Evolutionary conservation across 495 filamentous ascomycete genomes (phyloP).

Genomic region (Tuber brumale): DNA sequence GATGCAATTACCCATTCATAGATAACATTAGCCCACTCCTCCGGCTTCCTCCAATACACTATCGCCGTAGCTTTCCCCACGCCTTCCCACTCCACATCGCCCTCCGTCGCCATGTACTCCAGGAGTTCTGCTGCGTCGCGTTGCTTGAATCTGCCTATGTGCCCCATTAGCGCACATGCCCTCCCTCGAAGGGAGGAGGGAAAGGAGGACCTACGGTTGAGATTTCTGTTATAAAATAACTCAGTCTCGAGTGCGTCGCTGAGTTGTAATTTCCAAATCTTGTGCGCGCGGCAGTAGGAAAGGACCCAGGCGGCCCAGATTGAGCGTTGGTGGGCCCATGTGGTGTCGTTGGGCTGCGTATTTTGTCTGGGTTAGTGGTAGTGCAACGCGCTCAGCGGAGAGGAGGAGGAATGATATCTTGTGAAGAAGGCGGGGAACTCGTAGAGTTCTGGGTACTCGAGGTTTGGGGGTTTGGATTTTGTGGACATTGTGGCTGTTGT

Average conservation of each 20-base stretch:
- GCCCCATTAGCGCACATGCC: background rate
- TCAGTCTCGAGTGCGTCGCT: constrained; percentile 55
- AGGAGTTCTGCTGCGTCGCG: constrained; percentile 62
- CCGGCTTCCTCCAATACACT: constrained; percentile 63
- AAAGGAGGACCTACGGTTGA: constrained; percentile 37
- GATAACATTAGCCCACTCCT: constrained; percentile 66
- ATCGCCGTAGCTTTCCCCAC: constrained; percentile 48
- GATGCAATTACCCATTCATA: constrained; percentile 52
- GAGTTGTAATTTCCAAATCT: constrained; percentile 62
- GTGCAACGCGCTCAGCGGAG: background rate
- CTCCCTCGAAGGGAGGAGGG: background rate
- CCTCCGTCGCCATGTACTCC: constrained; percentile 63
- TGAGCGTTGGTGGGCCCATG: constrained; percentile 65
- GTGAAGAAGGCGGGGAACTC: constrained; percentile 71
- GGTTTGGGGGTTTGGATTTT: constrained; percentile 2
- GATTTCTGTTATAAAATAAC: constrained; percentile 52
- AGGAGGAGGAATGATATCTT: constrained; percentile 38
- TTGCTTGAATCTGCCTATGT: constrained; percentile 50
- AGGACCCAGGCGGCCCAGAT: constrained; percentile 85
- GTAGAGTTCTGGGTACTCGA: constrained; percentile 44
- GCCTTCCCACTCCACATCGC: constrained; percentile 43
- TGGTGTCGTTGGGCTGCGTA: constrained; percentile 66
- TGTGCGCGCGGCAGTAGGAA: constrained; percentile 71
- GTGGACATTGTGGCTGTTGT: constrained; percentile 11
- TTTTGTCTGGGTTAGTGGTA: constrained; percentile 18